These are phyloP conservation scores for Dionaea muscipula DNA, from an alignment of 179 eudicot genomes.

Conservation along the genomic window DNA sequence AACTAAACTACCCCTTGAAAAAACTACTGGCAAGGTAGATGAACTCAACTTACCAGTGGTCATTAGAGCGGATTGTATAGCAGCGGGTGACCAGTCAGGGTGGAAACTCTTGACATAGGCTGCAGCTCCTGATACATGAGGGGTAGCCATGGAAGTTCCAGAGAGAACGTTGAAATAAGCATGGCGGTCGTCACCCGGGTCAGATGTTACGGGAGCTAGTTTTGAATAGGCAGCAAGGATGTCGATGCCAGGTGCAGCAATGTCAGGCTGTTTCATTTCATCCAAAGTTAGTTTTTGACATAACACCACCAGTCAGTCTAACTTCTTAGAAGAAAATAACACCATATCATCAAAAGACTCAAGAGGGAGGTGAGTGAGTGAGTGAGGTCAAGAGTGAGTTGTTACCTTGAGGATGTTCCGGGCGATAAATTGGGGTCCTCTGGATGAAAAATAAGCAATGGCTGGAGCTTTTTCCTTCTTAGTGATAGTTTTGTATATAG, in stretches of 20 bases:
- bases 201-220: slow-evolving; percentile 23
- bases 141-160: slow-evolving; percentile 85
- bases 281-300: no score
- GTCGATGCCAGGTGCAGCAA: slow-evolving; percentile 67
- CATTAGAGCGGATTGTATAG: slow-evolving; percentile 80
- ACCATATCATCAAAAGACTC: no score
- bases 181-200: slow-evolving; percentile 25
- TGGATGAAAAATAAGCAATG: slow-evolving; percentile 68
- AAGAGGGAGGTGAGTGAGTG: no score
- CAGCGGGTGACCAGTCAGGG: slow-evolving; percentile 79
- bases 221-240: slow-evolving; percentile 68
- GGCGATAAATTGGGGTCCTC: slow-evolving; percentile 60
- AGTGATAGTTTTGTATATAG: slow-evolving; percentile 36
- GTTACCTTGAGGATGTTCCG: slow-evolving; percentile 68
- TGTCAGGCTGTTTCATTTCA: slow-evolving; percentile 50
- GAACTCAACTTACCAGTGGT: slow-evolving; percentile 40
- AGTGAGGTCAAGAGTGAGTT: no score
- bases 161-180: slow-evolving; percentile 38
- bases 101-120: slow-evolving; percentile 73
- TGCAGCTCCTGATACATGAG: slow-evolving; percentile 67
- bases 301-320: no score
- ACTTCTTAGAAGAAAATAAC: no score
- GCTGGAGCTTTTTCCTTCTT: slow-evolving; percentile 28
- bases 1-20: no score
- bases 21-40: background rate